Evolutionary conservation across 257 asterid genomes (phyloP), one percentile per base, ranked within the genome.

Genomic region (Solanum sejunctum): DNA sequence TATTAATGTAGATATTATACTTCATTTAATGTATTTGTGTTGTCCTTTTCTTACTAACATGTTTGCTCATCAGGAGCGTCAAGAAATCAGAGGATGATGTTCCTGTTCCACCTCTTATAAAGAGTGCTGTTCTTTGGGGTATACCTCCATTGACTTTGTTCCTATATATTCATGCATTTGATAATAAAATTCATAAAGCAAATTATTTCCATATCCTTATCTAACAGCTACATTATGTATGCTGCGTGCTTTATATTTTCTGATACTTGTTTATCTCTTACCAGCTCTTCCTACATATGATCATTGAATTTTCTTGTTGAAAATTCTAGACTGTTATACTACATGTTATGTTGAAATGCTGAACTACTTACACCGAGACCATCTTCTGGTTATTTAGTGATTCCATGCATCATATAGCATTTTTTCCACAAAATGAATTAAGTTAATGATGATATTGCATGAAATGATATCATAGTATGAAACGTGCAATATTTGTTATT

Each of bases 81-180:
- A 89, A 88, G 83, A 95, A 90, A 88, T 95, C 98, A 15, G 98
- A 95, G 80, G 93, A 97, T 15, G 99, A 96, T 81, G 87, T 97
- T 88, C 99, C 98, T 78, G 94, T 97, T 85, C 99, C 99, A 47
- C 99, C 98, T 82, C 97, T 94, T 82, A 6, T 97, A 84, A 95
- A 94, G 94, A 94, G 98, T 84, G 98, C 99, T 43, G 92, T 92
- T 71, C 97, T 97, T 81, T 97, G 98, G 99, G 98, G 98, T 94
- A 93, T 71, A 85, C 66, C 85, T 87, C 87, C 49, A 36, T 36
- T 36, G 6, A 47, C 89, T 88, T 89, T 41, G 36, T 55, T 63
- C 8, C 77, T n/a, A 43, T 52, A 60, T 82, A 4, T 84, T 77
- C 6, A 80, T 80, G 52, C 79, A 82, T 77, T 28, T 80, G 23